These are phyloP conservation scores for Exophiala mesophila DNA, from an alignment of 2,329 filamentous ascomycete genomes.

Conservation along the genomic window DNA sequence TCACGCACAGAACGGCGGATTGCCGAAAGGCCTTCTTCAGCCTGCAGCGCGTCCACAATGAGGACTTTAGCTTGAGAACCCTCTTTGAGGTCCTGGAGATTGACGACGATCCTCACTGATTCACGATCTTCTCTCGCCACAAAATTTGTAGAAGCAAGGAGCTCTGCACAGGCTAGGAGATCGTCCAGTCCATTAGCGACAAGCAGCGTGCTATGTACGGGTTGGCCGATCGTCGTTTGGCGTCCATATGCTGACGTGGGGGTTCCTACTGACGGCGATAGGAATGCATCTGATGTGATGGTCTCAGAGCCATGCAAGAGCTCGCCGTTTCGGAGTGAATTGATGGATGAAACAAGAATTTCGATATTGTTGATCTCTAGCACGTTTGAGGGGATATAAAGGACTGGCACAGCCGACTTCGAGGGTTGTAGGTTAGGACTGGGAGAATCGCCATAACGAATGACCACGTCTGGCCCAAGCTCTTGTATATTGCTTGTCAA, in stretches of 20 bases:
- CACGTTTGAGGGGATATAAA: conserved; percentile 52
- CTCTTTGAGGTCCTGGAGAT: conserved; percentile 46
- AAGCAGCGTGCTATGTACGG: conserved; percentile 76
- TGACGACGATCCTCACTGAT: conserved; percentile 53
- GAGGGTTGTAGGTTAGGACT: conserved; percentile 41
- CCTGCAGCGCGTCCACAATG: conserved; percentile 60
- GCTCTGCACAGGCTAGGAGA: conserved; percentile 43
- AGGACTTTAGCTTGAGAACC: conserved; percentile 32
- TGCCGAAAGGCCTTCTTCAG: conserved; percentile 57
- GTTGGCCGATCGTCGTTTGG: conserved; percentile 65
- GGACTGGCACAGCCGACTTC: conserved; percentile 49
- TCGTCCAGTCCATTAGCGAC: conserved; percentile 69
- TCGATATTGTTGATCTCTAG: conserved; percentile 56
- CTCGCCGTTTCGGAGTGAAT: conserved; percentile 15
- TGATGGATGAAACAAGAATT: conserved; percentile 52
- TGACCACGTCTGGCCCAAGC: conserved; percentile 54
- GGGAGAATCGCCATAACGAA: conserved; percentile 53
- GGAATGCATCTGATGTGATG: conserved; percentile 50
- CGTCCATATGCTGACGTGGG: conserved; percentile 59
- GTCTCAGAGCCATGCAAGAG: conserved; percentile 20
- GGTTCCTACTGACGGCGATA: conserved; percentile 73
- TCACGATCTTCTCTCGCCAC: conserved; percentile 35
- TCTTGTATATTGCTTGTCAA: conserved; percentile 48
- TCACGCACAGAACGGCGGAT: conserved; percentile 67
- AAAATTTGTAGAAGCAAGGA: conserved; percentile 30